A percentile compares a stretch with the other conserved stretches of the same genome.
Evolutionary conservation across 768 basidiomycete genomes (phyloP).

Genomic region (Boletales sp.): DNA sequence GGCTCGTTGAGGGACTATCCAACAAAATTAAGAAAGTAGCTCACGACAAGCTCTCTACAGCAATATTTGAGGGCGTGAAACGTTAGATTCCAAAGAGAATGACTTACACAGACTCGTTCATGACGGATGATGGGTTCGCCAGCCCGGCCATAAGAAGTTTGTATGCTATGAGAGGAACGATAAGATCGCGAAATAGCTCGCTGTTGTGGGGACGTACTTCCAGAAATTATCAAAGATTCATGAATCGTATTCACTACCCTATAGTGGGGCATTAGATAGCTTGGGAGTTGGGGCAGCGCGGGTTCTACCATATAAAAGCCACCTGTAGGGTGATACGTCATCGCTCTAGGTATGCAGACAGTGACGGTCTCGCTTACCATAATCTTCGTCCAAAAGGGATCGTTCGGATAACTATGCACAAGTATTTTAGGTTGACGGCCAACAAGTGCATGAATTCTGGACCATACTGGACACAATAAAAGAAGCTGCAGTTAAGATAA

Average conservation of each 20-base stretch:
- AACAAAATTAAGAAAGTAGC: neutral
- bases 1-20: neutral
- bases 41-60: slow-evolving; percentile 1
- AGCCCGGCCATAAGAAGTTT: neutral
- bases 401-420: neutral
- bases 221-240: neutral
- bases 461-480: neutral
- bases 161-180: neutral
- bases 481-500: neutral
- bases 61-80: no score
- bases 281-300: neutral
- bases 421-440: neutral
- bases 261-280: neutral
- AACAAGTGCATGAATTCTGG: no score
- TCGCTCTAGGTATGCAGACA: neutral
- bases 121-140: neutral
- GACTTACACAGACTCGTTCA: neutral
- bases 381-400: neutral
- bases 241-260: slow-evolving; percentile 1
- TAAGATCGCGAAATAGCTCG: neutral
- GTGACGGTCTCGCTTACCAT: neutral
- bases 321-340: neutral
- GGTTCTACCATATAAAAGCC: neutral
- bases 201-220: neutral
- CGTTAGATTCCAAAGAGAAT: neutral